A percentile compares a stretch with the other conserved stretches of the same genome.
phyloP scores from a whole-genome alignment of 1,284 basidiomycete genomes.

The Sanghuangporus weigelae region DNA sequence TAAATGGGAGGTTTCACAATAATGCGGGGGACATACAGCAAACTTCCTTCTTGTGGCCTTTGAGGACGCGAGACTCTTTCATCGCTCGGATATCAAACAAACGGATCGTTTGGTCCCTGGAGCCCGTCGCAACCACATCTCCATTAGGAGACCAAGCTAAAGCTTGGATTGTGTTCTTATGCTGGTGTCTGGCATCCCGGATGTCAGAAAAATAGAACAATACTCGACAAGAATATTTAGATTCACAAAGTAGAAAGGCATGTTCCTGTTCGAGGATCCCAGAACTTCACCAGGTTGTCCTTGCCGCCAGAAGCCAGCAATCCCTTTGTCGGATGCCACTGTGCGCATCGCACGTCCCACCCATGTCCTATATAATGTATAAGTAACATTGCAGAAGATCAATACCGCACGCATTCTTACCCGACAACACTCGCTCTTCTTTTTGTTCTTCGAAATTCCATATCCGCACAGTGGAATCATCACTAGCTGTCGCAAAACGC shows the following conservation, averaged over 20 bases:
- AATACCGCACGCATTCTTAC: slow-evolving; percentile 34
- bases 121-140: slow-evolving; percentile 89
- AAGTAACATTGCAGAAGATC: not conserved
- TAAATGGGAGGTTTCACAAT: not conserved
- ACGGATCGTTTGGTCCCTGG: slow-evolving; percentile 89
- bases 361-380: slow-evolving; percentile 68
- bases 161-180: slow-evolving; percentile 96
- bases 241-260: slow-evolving; percentile 72
- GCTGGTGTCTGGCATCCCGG: slow-evolving; percentile 84
- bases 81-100: slow-evolving; percentile 98
- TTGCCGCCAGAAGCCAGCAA: slow-evolving; percentile 92
- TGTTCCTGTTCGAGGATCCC: slow-evolving; percentile 92
- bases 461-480: slow-evolving; percentile 90
- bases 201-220: slow-evolving; percentile 7
- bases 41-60: slow-evolving; percentile 96
- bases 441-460: slow-evolving; percentile 93
- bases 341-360: slow-evolving; percentile 98
- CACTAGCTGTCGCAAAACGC: slow-evolving; percentile 90
- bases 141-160: slow-evolving; percentile 92
- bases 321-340: slow-evolving; percentile 98
- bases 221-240: not conserved
- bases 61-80: slow-evolving; percentile 88
- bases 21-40: slow-evolving; percentile 69
- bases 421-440: slow-evolving; percentile 83
- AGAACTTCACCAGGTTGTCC: slow-evolving; percentile 98